Base-by-base conservation (phyloP, 257 asterid genomes). In the Paulownia fortunei region DNA sequence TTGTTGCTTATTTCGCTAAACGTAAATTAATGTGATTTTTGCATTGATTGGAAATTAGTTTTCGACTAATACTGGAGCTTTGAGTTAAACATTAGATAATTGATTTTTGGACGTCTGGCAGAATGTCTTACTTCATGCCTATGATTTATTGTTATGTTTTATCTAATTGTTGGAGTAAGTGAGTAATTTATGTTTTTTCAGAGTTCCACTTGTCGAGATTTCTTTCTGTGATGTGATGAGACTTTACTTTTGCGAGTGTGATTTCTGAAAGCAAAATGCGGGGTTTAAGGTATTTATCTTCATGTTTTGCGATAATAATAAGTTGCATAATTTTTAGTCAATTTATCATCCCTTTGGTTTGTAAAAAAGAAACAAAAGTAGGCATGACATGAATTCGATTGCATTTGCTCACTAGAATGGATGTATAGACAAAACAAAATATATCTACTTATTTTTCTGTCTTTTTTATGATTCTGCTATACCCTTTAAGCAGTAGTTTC, bases 301-400 rank as follows among this genome's bases (percentile, higher is more conserved):
- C 1, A 26, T 72, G 6, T 55, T 36, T 34, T 39, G 8, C 30
- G 66, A 15, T 44, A 0, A 49, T 47, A 34, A 8, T 24, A 56
- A 7, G n/a, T 49, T 34, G 8, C 11, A 8, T 47, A 3, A 9
- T 4, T 18, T 71, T n/a, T 70, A 52, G 64, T 32, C 64, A 27
- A 4, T 74, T 18, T 23, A 61, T 27, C 32, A 6, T n/a, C 39
- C 44, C 13, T 23, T 24, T 24, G 46, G 24, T 39, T 37, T 51
- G 21, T 49, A 47, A 18, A 5, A 36, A 26, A 2, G 2, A 41
- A 72, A 54, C 2, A 5, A 39, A 15, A 55, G 37, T 37, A 18
- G 74, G 39, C 51, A 13, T 15, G 10, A 62, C 26, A 41, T 76
- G 32, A 30, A 8, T 74, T 75, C 34, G 32, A 30, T 51, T 75